Percentiles rank a stretch among this genome's conserved stretches.
Conservation (phyloP, 768 basidiomycete species). For the Naganishia kalamii region DNA sequence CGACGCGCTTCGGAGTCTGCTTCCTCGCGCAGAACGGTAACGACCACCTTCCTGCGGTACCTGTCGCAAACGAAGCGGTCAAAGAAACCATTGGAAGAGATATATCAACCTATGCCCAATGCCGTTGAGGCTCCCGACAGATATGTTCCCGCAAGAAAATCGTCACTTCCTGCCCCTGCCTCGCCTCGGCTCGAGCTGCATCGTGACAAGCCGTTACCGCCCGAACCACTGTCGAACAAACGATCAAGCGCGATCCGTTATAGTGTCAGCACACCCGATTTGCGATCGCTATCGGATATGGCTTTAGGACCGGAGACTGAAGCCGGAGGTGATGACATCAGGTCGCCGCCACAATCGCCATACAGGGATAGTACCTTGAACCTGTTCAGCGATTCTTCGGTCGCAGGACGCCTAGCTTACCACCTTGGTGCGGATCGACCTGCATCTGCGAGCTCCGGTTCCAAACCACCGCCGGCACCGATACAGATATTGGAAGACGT, state of each 20-base stretch:
- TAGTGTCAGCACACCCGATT: constrained; percentile 16
- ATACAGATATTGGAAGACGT: not conserved
- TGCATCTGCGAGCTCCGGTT: not conserved
- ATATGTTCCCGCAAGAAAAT: not conserved
- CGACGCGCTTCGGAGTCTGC: not conserved
- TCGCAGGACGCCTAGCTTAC: not conserved
- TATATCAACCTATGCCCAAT: too few relatives aligned
- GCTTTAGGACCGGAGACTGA: not conserved
- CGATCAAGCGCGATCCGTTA: not conserved
- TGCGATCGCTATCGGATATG: not conserved
- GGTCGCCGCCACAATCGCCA: not conserved
- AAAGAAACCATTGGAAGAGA: not conserved
- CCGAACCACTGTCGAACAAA: not conserved
- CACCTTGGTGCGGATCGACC: not conserved
- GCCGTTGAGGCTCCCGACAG: too few relatives aligned
- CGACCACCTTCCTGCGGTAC: not conserved
- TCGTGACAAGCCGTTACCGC: constrained; percentile 1
- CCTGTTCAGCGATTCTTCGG: not conserved
- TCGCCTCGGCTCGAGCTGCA: too few relatives aligned
- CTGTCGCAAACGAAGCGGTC: not conserved
- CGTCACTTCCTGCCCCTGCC: not conserved
- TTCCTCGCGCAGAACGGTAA: not conserved
- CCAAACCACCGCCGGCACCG: not conserved
- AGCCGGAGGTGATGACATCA: not conserved
- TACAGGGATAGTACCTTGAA: not conserved